Conservation (phyloP, 345 rosid species). For the Bruguiera sexangula region DNA sequence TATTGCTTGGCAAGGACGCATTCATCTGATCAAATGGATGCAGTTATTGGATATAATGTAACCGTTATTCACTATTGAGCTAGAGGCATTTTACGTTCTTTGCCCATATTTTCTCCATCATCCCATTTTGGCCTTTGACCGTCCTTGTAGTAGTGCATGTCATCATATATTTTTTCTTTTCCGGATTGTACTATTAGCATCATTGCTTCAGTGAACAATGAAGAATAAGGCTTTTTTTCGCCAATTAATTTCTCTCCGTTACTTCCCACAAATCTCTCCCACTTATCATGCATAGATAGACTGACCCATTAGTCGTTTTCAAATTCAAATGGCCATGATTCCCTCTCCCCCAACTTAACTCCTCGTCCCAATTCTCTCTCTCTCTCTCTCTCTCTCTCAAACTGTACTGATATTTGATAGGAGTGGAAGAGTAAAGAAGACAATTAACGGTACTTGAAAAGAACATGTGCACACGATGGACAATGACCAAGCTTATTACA, state of each 20-base stretch:
- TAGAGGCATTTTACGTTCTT: background rate
- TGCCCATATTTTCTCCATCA: too few species aligned
- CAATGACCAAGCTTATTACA: slow-evolving; percentile 45
- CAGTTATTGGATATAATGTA: slow-evolving; percentile 36
- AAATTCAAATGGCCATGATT: slow-evolving; percentile 41
- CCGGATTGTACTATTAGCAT: background rate
- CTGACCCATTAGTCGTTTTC: slow-evolving; percentile 34
- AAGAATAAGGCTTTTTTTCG: background rate
- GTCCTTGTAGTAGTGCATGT: background rate
- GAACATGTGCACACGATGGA: slow-evolving; percentile 34
- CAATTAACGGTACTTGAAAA: background rate
- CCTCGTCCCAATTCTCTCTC: background rate
- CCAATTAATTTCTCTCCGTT: slow-evolving; percentile 6
- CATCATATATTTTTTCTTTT: slow-evolving; percentile 1
- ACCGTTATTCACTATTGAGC: slow-evolving; percentile 25
- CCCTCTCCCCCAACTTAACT: slow-evolving; percentile 23
- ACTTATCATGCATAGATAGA: slow-evolving; percentile 31
- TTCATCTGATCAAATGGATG: slow-evolving; percentile 25
- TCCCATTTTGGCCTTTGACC: background rate
- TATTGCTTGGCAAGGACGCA: slow-evolving; percentile 36
- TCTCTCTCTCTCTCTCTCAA: background rate
- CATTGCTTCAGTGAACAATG: background rate
- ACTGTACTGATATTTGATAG: slow-evolving; percentile 2
- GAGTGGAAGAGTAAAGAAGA: background rate
- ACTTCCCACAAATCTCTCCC: slow-evolving; percentile 19